Percentiles rank a stretch among this genome's conserved stretches.
These are phyloP conservation scores for Nigrospora oryzae DNA, from an alignment of 2,329 filamentous ascomycete species.

Conservation along the genomic window DNA sequence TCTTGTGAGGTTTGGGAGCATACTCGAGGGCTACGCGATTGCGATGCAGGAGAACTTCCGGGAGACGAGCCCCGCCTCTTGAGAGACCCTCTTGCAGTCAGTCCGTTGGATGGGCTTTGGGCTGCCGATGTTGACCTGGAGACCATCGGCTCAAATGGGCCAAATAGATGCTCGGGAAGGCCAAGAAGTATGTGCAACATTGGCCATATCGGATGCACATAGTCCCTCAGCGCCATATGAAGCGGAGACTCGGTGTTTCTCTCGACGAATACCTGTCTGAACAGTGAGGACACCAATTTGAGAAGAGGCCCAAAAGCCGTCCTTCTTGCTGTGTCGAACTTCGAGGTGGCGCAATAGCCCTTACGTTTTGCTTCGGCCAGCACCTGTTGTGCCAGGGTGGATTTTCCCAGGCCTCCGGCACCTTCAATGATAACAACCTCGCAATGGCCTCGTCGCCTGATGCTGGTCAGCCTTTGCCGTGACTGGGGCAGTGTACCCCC, in stretches of 20 bases:
- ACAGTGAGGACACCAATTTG: slow-evolving; percentile 56
- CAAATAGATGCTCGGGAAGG: slow-evolving; percentile 62
- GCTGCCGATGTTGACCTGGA: slow-evolving; percentile 26
- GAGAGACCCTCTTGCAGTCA: slow-evolving; percentile 20
- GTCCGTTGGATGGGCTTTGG: slow-evolving; percentile 19
- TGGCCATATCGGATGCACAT: slow-evolving; percentile 56
- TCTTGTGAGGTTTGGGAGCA: slow-evolving; percentile 48
- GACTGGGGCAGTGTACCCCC: too few relatives aligned
- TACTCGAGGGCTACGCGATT: slow-evolving; percentile 25
- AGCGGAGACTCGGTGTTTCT: slow-evolving; percentile 57
- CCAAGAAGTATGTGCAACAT: slow-evolving; percentile 53
- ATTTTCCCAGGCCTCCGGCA: slow-evolving; percentile 56
- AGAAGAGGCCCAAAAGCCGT: slow-evolving; percentile 56
- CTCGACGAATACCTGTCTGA: slow-evolving; percentile 61
- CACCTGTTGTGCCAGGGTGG: slow-evolving; percentile 54
- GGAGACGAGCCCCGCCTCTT: slow-evolving; percentile 42
- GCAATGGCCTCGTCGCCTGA: slow-evolving; percentile 46
- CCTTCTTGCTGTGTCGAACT: slow-evolving; percentile 54
- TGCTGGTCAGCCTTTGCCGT: too few relatives aligned
- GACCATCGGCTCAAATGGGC: slow-evolving; percentile 31
- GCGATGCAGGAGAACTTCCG: slow-evolving; percentile 29
- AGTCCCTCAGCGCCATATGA: slow-evolving; percentile 52
- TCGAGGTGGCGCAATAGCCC: slow-evolving; percentile 58
- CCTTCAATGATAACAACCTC: slow-evolving; percentile 56
- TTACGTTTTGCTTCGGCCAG: slow-evolving; percentile 50